Evolutionary conservation across 2,329 filamentous ascomycete species (phyloP).

Genomic region (Verticillium dahliae): DNA sequence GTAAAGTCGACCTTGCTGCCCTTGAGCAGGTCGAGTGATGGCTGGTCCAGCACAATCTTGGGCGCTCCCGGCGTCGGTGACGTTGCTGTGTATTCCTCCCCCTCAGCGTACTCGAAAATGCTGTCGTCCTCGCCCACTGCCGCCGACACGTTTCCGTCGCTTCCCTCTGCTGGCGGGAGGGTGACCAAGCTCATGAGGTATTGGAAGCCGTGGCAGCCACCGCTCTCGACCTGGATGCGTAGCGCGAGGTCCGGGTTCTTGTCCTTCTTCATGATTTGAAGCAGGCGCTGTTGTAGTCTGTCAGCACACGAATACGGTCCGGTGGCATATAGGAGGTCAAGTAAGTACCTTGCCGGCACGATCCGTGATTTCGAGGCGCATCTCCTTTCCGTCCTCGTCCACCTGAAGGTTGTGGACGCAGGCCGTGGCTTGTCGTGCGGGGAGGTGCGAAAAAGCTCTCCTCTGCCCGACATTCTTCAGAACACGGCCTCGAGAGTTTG

Average conservation of each 20-base stretch:
- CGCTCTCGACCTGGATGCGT: slow-evolving; percentile 87
- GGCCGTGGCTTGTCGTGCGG: slow-evolving; percentile 32
- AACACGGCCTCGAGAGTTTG: background rate
- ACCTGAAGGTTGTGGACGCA: slow-evolving; percentile 64
- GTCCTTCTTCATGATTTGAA: slow-evolving; percentile 67
- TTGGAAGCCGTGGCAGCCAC: slow-evolving; percentile 96
- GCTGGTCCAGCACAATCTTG: slow-evolving; percentile 84
- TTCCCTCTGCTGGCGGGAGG: slow-evolving; percentile 34
- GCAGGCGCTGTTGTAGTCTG: slow-evolving; percentile 50
- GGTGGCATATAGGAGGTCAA: background rate
- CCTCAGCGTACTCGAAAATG: slow-evolving; percentile 64
- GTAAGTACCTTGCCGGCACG: slow-evolving; percentile 66
- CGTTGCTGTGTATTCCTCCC: slow-evolving; percentile 15
- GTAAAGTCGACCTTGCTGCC: slow-evolving; percentile 96
- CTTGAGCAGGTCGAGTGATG: slow-evolving; percentile 80
- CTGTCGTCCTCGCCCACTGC: slow-evolving; percentile 69
- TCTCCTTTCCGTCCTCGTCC: slow-evolving; percentile 79
- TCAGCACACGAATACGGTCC: background rate
- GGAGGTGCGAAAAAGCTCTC: slow-evolving; percentile 30
- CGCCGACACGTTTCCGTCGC: slow-evolving; percentile 22
- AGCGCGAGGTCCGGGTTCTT: slow-evolving; percentile 74
- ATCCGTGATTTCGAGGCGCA: slow-evolving; percentile 76
- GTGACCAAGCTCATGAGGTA: slow-evolving; percentile 86
- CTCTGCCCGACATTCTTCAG: background rate
- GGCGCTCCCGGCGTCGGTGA: slow-evolving; percentile 33